Evolutionary conservation across 192 early-diverging fungal species (phyloP).

Genomic region (Mortierella claussenii): DNA sequence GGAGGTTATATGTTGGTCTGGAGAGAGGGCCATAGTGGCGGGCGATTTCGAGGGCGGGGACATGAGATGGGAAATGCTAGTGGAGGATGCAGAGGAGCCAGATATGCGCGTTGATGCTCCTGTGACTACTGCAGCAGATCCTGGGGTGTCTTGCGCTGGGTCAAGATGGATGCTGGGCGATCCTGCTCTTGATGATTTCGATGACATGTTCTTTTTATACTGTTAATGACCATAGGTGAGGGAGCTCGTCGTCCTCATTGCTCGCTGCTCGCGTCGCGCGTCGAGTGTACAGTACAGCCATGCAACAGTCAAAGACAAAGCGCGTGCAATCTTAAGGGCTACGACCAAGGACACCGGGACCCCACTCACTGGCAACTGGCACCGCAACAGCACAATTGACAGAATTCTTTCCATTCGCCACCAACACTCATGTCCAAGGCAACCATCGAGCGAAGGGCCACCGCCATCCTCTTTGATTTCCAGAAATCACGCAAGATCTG

Average conservation of each 20-base stretch:
- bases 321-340: too few species aligned
- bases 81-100: not conserved
- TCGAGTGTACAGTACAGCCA: too few species aligned
- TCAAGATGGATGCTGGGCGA: constrained; percentile 4
- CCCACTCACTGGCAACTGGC: too few species aligned
- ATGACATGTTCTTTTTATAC: too few species aligned
- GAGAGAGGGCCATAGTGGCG: constrained; percentile 5
- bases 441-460: constrained; percentile 44
- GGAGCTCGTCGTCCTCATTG: too few species aligned
- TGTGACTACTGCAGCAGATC: not conserved
- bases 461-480: constrained; percentile 49
- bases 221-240: too few species aligned
- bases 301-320: too few species aligned
- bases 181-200: constrained; percentile 7
- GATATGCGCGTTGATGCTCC: not conserved
- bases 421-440: constrained; percentile 41
- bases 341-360: too few species aligned
- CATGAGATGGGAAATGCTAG: constrained; percentile 5
- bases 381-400: too few species aligned
- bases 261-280: too few species aligned
- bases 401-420: too few species aligned
- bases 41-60: constrained; percentile 4
- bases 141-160: too few species aligned
- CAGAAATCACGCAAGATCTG: constrained; percentile 48
- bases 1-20: not conserved